Conservation (phyloP, 495 filamentous ascomycete genomes). For the Apodospora peruviana region DNA sequence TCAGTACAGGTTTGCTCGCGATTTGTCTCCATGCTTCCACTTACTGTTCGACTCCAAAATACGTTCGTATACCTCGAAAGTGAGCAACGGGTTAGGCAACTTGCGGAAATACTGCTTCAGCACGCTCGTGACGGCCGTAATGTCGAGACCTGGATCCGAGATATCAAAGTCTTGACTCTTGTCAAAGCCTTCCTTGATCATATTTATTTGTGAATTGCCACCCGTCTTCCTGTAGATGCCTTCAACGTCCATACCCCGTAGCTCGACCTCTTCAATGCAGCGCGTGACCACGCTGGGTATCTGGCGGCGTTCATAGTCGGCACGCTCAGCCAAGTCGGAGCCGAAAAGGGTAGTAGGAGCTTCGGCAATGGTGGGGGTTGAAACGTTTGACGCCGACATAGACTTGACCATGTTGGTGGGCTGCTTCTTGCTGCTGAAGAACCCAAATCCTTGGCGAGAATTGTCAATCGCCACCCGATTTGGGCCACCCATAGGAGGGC, state of each 20-base stretch:
- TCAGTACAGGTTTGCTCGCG: too few relatives aligned
- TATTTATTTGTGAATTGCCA: conserved; percentile 78
- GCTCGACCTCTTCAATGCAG: conserved; percentile 96
- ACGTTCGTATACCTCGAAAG: conserved; percentile 85
- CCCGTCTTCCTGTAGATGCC: conserved; percentile 98
- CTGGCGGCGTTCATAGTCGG: conserved; percentile 81
- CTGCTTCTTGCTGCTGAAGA: conserved; percentile 56
- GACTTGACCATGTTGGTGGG: conserved; percentile 35
- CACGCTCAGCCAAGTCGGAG: conserved; percentile 78
- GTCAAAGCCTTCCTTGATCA: conserved; percentile 87
- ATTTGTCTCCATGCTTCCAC: not conserved
- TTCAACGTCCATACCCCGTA: conserved; percentile 95
- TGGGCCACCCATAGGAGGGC: conserved; percentile 9
- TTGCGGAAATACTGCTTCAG: conserved; percentile 98
- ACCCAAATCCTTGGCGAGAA: conserved; percentile 65
- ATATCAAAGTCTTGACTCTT: conserved; percentile 79
- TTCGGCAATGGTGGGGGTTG: conserved; percentile 47
- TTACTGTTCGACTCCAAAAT: conserved; percentile 72
- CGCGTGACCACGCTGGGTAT: conserved; percentile 88
- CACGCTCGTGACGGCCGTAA: conserved; percentile 90
- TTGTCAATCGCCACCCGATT: conserved; percentile 40
- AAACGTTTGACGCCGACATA: conserved; percentile 50
- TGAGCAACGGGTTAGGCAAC: conserved; percentile 84
- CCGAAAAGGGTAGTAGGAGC: conserved; percentile 71
- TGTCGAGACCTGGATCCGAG: conserved; percentile 87